Evolutionary conservation across 2,329 filamentous ascomycete species (phyloP), one percentile per base, ranked within the genome.

Genomic region (Dichotomopilus funicola): DNA sequence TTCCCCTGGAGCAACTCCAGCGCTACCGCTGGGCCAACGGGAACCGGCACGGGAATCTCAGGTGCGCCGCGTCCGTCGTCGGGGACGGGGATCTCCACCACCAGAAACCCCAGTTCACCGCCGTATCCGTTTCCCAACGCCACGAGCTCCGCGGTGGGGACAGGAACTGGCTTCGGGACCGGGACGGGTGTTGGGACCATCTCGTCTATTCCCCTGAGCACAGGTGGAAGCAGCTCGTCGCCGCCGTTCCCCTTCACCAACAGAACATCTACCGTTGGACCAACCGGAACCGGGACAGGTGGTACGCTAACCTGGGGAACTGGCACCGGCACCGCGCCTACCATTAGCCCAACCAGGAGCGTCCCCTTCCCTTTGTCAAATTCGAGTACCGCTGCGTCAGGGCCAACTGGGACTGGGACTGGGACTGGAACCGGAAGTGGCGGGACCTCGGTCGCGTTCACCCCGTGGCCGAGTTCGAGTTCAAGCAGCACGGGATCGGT

Each of bases 281-380:
- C 48, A 5, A 47, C 47, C 12, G n/a, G 38, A 6, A 38, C 31
- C 7, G 35, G 36, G 45, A 2, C 8, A 11, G 43, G 46, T 1
- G 19, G 45, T 4, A 41, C 27, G 41, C 19, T 42, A n/a, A 43
- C 51, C 38, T 33, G 27, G 33, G 51, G 40, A 34, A 49, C 43
- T 6, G 49, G 54, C 6, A 1, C 36, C 2, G 35, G 47, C 4
- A 53, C 48, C n/a, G 55, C n/a, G n/a, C n/a, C n/a, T n/a, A n/a
- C n/a, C n/a, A n/a, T 46, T 27, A 19, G 48, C 2, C 45, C 51
- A 7, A 45, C 38, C 36, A 57, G 40, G 42, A 60, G 46, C 33
- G 40, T 48, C 5, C 55, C 58, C 8, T 61, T 43, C 27, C 57
- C 59, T 4, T 12, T 60, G 4, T 37, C 59, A 5, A 59, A 59